Evolutionary conservation across 2,329 filamentous ascomycete genomes (phyloP).

Genomic region (Shiraia sp.): DNA sequence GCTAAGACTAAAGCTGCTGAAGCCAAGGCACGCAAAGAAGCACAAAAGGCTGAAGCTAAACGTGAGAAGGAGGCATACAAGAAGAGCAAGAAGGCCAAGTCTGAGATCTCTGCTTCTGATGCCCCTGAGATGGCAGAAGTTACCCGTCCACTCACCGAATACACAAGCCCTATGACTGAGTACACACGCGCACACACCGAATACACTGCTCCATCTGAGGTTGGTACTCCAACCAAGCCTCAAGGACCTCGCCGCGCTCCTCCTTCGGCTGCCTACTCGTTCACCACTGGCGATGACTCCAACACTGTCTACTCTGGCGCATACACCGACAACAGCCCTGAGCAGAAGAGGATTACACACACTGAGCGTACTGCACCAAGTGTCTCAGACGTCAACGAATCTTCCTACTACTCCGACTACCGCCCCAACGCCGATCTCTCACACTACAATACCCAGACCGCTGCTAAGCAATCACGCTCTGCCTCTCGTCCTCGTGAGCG

Average conservation of each 20-base stretch:
- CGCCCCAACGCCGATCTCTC: constrained; percentile 43
- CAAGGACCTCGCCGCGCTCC: constrained; percentile 35
- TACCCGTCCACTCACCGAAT: constrained; percentile 27
- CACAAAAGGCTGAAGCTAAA: constrained; percentile 41
- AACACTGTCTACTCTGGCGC: constrained; percentile 47
- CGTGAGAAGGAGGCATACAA: constrained; percentile 48
- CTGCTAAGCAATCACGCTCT: constrained; percentile 20
- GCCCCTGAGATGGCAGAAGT: constrained; percentile 34
- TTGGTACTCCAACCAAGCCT: constrained; percentile 17
- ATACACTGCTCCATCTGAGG: constrained; percentile 34
- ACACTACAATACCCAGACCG: constrained; percentile 23
- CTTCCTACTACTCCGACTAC: constrained; percentile 48
- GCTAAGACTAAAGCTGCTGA: constrained; percentile 37
- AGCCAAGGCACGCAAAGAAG: constrained; percentile 51
- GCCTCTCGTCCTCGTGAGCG: constrained; percentile 15
- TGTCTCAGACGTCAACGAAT: constrained; percentile 32
- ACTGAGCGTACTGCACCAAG: constrained; percentile 17
- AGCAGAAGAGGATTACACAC: background rate
- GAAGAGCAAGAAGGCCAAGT: constrained; percentile 46
- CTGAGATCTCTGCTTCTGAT: constrained; percentile 33
- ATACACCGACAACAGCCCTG: constrained; percentile 44
- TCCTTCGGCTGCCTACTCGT: constrained; percentile 52
- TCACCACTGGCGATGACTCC: constrained; percentile 54
- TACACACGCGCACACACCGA: constrained; percentile 31
- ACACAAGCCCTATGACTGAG: constrained; percentile 13